These are phyloP conservation scores for Quercus lobata DNA, from an alignment of 331 rosid genomes.

Conservation along the genomic window DNA sequence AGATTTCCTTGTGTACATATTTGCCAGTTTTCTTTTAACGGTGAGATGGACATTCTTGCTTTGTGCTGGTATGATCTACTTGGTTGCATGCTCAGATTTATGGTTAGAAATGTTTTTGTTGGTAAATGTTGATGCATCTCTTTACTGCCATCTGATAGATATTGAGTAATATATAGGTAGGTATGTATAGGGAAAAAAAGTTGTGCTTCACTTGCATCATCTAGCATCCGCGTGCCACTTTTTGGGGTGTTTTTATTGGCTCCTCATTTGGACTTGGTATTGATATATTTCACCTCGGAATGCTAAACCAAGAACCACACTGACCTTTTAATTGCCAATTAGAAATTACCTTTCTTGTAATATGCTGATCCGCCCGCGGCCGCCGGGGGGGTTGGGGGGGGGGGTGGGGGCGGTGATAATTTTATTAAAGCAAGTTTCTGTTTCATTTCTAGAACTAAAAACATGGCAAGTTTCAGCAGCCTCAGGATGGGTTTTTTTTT, in stretches of 20 bases:
- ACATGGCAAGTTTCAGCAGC: not conserved
- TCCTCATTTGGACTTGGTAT: not conserved
- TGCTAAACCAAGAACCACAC: no score
- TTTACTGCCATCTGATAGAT: not conserved
- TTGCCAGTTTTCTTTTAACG: constrained; percentile 96
- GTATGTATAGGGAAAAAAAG: not conserved
- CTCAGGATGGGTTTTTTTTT: not conserved
- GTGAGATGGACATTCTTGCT: constrained; percentile 41
- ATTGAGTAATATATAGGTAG: not conserved
- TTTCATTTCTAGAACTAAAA: no score
- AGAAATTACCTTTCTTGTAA: no score
- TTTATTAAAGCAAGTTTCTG: no score
- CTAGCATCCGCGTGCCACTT: not conserved
- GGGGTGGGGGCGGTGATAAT: no score
- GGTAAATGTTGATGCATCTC: not conserved
- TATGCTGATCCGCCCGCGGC: no score
- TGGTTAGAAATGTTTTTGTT: not conserved
- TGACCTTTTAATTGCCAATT: no score
- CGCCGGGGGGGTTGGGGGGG: no score
- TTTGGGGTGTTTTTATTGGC: not conserved
- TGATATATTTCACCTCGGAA: not conserved
- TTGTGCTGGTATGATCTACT: not conserved
- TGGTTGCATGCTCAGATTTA: constrained; percentile 11
- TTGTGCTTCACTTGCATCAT: not conserved
- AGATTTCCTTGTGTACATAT: constrained; percentile 95